Percentiles rank a stretch among this genome's conserved stretches.
These are phyloP conservation scores for Astrothelium macrocarpum DNA, from an alignment of 495 filamentous ascomycete species.

Conservation along the genomic window DNA sequence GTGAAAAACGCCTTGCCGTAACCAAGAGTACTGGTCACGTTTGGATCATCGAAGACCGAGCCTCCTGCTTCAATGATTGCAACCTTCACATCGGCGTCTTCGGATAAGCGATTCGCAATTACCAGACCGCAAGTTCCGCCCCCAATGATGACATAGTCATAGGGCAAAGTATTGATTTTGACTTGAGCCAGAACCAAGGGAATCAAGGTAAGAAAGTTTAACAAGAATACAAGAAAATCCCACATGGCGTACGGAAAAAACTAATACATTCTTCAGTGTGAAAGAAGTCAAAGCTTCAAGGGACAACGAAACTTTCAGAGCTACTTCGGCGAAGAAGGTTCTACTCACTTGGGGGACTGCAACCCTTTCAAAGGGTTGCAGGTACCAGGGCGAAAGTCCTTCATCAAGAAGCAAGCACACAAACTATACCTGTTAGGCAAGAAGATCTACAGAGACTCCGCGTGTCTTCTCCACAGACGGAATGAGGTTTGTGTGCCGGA, in stretches of 20 bases:
- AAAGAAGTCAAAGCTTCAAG: not conserved
- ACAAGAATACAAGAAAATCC: not conserved
- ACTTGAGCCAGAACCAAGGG: not conserved
- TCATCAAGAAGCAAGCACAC: not conserved
- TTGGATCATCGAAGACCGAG: not conserved
- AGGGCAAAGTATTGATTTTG: not conserved
- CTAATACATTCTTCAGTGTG: not conserved
- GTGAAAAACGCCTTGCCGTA: not conserved
- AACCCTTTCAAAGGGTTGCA: not conserved
- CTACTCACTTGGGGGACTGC: too few relatives aligned
- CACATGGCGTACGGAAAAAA: not conserved
- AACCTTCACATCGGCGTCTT: conserved; percentile 16
- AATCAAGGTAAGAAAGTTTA: not conserved
- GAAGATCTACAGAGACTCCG: not conserved
- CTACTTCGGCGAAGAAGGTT: too few relatives aligned
- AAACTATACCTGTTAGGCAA: not conserved
- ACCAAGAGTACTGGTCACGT: not conserved
- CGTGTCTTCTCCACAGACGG: not conserved
- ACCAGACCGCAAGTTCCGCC: conserved; percentile 19
- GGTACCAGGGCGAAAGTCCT: not conserved
- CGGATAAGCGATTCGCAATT: conserved; percentile 18
- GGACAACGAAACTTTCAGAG: not conserved
- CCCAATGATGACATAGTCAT: conserved; percentile 22
- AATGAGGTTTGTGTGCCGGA: not conserved
- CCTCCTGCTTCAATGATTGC: conserved; percentile 19